Base-by-base conservation (phyloP, 2,329 filamentous ascomycete genomes). In the Neonectria sp. region DNA sequence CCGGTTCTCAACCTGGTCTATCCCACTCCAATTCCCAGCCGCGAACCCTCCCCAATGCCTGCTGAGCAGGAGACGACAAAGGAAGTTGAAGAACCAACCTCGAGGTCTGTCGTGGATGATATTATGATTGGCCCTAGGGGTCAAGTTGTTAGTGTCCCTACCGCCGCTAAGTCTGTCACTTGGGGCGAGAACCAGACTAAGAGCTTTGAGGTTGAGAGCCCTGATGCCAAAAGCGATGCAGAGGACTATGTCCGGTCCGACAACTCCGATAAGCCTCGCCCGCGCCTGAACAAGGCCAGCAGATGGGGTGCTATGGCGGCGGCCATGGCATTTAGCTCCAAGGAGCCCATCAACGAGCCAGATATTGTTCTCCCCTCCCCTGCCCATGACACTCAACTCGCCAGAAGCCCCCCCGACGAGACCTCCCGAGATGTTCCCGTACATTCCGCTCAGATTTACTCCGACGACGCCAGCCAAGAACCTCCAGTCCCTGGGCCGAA, bases 161-260 rank as follows among this genome's bases (percentile, higher is more conserved):
- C 75, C 11, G 33, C 81, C 7, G 83, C 87, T 7, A 91, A 91
- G 71, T 85, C 81, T 48, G 90, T 92, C 5, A 90, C 85, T 13
- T 92, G 89, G 90, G 90, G 89, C 12, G 83, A 90, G 67, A 90
- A 91, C 69, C 85, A 90, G 74, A 91, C 87, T 4, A 89, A 91
- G 76, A 87, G 89, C 66, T 92, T 89, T 68, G 88, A 91, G 55
- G 84, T 88, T 12, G 88, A 89, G 65, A 91, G 86, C 58, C 87
- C 90, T 7, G 87, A 88, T 51, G 73, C 73, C n/a, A 80, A 75
- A 68, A 79, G 74, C 58, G 76, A 79, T 53, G 67, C 69, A 11
- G 80, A 81, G 40, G 77, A 71, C 29, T 78, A 76, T 29, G 75
- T 78, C 53, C 72, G 73, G 7, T 45, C 67, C 2, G 71, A 66